These are phyloP conservation scores for Cryomyces minteri DNA, from an alignment of 495 filamentous ascomycete genomes.

Conservation along the genomic window DNA sequence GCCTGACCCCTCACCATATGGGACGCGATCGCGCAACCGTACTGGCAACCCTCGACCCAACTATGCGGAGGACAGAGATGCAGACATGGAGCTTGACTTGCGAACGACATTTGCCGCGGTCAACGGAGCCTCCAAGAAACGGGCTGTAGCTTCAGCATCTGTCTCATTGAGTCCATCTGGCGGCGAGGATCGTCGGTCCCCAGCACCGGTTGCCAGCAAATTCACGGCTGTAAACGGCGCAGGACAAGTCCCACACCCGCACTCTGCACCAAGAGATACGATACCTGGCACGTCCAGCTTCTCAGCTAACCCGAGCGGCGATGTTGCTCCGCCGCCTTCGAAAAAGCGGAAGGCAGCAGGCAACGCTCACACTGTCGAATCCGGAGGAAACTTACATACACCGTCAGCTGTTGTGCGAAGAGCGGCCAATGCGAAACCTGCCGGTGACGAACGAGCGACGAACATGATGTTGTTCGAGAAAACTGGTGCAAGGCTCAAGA, in stretches of 20 bases:
- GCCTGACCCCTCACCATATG: conserved; percentile 31
- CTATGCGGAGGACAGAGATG: conserved; percentile 90
- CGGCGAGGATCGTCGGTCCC: conserved; percentile 6
- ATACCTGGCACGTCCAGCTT: conserved; percentile 50
- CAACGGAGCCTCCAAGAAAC: conserved; percentile 9
- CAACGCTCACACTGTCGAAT: neutral
- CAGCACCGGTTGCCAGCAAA: neutral
- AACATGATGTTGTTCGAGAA: conserved; percentile 82
- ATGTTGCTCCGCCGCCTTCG: conserved; percentile 23
- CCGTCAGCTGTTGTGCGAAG: neutral
- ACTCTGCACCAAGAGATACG: conserved; percentile 27
- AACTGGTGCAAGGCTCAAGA: conserved; percentile 43
- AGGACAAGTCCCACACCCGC: conserved; percentile 16
- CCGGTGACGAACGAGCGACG: conserved; percentile 18
- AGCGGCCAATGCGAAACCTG: conserved; percentile 3
- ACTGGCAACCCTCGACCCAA: conserved; percentile 67
- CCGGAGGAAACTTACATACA: neutral
- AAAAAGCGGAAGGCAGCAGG: conserved; percentile 62
- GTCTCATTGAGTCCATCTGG: conserved; percentile 2
- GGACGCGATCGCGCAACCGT: conserved; percentile 86
- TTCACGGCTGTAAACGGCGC: neutral
- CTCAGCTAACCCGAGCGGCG: conserved; percentile 27
- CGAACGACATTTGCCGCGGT: conserved; percentile 1
- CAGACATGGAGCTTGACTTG: conserved; percentile 48
- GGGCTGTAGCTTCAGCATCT: conserved; percentile 5